Percentiles rank a stretch among this genome's conserved stretches.
Evolutionary conservation across 1,139 yeast species (phyloP).

Genomic region (Yamadazyma epiphylla): DNA sequence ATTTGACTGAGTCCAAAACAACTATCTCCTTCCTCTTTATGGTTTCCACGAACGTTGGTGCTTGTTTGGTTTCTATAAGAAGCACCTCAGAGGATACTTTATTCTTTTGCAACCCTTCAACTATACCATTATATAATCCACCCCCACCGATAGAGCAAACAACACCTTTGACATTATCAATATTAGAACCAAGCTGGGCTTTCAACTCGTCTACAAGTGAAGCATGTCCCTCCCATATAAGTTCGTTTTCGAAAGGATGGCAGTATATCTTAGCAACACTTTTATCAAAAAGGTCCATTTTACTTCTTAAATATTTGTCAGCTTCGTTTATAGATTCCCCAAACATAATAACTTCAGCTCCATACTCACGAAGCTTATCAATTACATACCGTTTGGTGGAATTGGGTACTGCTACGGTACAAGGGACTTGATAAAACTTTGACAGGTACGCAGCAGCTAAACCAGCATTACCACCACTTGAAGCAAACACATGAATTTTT

Average conservation of each 20-base stretch:
- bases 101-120: conserved; percentile 24
- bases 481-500: conserved; percentile 30
- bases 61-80: conserved; percentile 36
- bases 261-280: conserved; percentile 27
- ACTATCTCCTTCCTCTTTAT: conserved; percentile 26
- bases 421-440: conserved; percentile 20
- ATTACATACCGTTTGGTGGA: conserved; percentile 23
- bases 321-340: conserved; percentile 39
- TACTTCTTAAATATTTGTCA: conserved; percentile 23
- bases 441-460: conserved; percentile 42
- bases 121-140: conserved; percentile 38
- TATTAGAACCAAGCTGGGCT: conserved; percentile 15
- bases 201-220: conserved; percentile 30
- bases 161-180: conserved; percentile 27
- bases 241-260: conserved; percentile 39
- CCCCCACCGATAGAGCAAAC: conserved; percentile 46
- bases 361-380: conserved; percentile 19
- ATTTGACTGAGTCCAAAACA: conserved; percentile 24
- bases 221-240: conserved; percentile 41
- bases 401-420: conserved; percentile 40
- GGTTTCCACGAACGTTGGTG: conserved; percentile 34
- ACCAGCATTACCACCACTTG: conserved; percentile 47
- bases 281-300: conserved; percentile 14
- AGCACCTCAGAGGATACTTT: conserved; percentile 20
- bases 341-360: conserved; percentile 26